Base-by-base conservation (phyloP, 306 rosid genomes). In the Cyamopsis tetragonoloba region DNA sequence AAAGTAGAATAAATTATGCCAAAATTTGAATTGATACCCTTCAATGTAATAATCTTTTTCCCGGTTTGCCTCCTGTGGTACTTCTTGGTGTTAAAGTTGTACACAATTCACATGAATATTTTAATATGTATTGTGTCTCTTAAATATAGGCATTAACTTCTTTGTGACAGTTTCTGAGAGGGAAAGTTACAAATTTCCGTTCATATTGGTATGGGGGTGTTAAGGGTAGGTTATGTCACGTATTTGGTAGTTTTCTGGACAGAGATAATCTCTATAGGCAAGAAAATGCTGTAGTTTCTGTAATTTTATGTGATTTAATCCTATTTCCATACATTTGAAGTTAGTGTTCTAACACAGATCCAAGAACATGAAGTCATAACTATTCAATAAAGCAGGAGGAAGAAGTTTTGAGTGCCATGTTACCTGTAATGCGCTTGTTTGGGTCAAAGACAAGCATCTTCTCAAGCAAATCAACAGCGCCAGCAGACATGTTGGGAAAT, bases 401-500 rank as follows among this genome's bases (percentile, higher is more conserved):
- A 31, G 48, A 28, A 12, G 42, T 65, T 37, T 9, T 70, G 43
- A 62, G 66, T 70, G 34, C 19, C 7, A 17, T 44, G 30, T 67
- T 89, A 93, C 99, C 97, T 76, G 91, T 85, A 82, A 93, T 90
- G 48, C 97, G 99, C 83, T 76, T 84, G 74, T 76, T 81, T 9
- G 97, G 99, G 76, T 93, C 99, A 78, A 93, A 93, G 79, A 93
- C 22, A 13, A 90, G 97, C 99, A 93, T 90, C 85, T 93, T 93
- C 81, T 90, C 97, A 5, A 93, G 87, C 71, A 93, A 86, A 88
- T 93, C 96, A 17, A 86, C 77, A 48, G 95, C 95, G 10, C 83
- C 90, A 7, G 91, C 77, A 71, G 97, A 88, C 86, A 83, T 86
- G 46, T 57, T 71, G 38, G 90, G 90, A 77, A 93, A 93, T 74